Base-by-base conservation (phyloP, 768 basidiomycete species). In the Tulasnella calospora region DNA sequence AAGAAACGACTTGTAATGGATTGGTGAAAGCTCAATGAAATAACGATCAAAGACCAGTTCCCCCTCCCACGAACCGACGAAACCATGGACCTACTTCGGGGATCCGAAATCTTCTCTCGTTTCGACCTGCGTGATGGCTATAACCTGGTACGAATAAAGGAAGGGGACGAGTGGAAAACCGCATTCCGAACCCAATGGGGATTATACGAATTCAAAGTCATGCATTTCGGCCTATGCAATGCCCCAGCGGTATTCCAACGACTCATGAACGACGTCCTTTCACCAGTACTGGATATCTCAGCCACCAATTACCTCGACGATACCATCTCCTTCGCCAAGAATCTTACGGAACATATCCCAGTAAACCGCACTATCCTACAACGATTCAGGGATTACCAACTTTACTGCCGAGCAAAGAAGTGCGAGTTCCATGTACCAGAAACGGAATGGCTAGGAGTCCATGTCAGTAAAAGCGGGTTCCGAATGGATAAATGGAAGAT, bases 271-370 rank as follows among this genome's bases (percentile, higher is more conserved):
- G 27, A 57, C 23, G 27, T 57, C 2, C 12, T 57, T 4, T 2
- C 55, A 3, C 55, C 55, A 2, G 55, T 81, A 0, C 10, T 81
- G 23, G 81, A 79, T 21, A 46, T 70, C 21, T 71, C 73, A 30
- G 73, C 78, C 3, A 46, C 76, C 33, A 61, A 80, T 13, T 81
- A 79, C 71, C 77, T 81, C 23, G 81, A 81, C 76, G 76, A 81
- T 38, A 81, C 80, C 7, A 69, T 80, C 4, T 71, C 80, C 2
- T 74, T 73, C 35, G 38, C 3, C 38, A 38, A 3, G 5, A 38
- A 38, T 9, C 38, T 38, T 9, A 9, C 3, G 9, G 41, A 74
- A 33, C 55, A 57, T n/a, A 57, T 57, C 27, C 21, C 10, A 13
- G n/a, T 23, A 21, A 57, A 57, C 55, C 9, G 23, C 17, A 57